phyloP scores from a whole-genome alignment of 1,139 yeast species.

The Nakaseomyces uthaithaninus region DNA sequence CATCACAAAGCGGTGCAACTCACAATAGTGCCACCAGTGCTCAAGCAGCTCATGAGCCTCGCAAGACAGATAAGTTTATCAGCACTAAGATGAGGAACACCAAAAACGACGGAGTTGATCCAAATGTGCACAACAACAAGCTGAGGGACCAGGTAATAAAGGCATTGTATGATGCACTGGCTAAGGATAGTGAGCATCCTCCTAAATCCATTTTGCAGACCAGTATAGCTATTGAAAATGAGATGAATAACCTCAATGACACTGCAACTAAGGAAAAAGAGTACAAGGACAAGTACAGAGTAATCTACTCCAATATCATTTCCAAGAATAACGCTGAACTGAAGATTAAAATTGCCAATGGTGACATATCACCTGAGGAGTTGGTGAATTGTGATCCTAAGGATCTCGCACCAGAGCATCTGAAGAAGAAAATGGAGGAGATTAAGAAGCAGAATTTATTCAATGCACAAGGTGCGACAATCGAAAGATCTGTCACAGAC shows the following conservation, averaged over 20 bases:
- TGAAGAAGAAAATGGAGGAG: slow-evolving; percentile 77
- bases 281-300: slow-evolving; percentile 74
- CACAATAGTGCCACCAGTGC: slow-evolving; percentile 12
- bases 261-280: slow-evolving; percentile 26
- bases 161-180: slow-evolving; percentile 82
- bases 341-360: slow-evolving; percentile 57
- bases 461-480: slow-evolving; percentile 98
- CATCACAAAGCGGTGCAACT: slow-evolving; percentile 12
- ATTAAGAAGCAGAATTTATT: slow-evolving; percentile 82
- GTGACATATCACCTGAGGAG: slow-evolving; percentile 54
- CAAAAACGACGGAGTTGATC: slow-evolving; percentile 69
- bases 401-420: slow-evolving; percentile 88
- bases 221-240: slow-evolving; percentile 66
- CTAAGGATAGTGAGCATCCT: slow-evolving; percentile 59
- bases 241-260: slow-evolving; percentile 37
- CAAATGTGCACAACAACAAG: slow-evolving; percentile 59
- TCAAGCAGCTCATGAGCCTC: slow-evolving; percentile 24
- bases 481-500: slow-evolving; percentile 92
- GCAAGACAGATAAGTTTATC: slow-evolving; percentile 33
- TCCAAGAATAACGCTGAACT: slow-evolving; percentile 85
- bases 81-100: slow-evolving; percentile 60
- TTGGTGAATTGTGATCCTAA: slow-evolving; percentile 79
- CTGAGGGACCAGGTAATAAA: slow-evolving; percentile 79
- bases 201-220: slow-evolving; percentile 51
- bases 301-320: slow-evolving; percentile 75